Conservation (phyloP, 371 early-diverging fungal species). For the Coemansia sp. region DNA sequence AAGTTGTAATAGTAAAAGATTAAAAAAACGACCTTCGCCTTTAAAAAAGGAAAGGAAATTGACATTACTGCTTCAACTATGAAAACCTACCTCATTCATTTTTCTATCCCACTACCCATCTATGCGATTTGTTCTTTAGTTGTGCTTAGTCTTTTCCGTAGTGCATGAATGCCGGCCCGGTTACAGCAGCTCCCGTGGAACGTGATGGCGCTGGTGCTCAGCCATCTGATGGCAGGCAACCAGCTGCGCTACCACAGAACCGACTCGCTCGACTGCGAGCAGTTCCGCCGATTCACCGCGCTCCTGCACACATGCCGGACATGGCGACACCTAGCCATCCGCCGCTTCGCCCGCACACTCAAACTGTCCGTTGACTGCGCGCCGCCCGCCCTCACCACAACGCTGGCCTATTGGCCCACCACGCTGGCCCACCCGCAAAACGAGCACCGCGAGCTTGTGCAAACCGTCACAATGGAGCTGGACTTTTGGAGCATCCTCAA, state of each 20-base stretch:
- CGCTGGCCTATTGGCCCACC: neutral
- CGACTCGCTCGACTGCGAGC: neutral
- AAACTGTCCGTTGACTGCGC: slow-evolving; percentile 1
- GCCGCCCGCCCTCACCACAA: neutral
- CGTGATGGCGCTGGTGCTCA: neutral
- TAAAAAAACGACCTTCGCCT: too few species aligned
- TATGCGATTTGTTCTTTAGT: neutral
- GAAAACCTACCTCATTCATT: neutral
- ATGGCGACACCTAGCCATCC: slow-evolving; percentile 2
- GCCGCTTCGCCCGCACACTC: neutral
- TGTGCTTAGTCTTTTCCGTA: neutral
- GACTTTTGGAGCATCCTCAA: slow-evolving; percentile 13
- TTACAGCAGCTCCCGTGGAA: slow-evolving; percentile 13
- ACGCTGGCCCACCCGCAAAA: neutral
- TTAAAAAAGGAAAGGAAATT: too few species aligned
- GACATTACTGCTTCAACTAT: neutral
- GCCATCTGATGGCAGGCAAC: neutral
- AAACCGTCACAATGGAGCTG: neutral
- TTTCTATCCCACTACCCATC: neutral
- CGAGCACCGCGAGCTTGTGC: neutral
- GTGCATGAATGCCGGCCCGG: neutral
- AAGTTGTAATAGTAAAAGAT: neutral
- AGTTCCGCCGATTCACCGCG: neutral
- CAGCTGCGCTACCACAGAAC: neutral
- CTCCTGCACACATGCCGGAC: slow-evolving; percentile 11